Evolutionary conservation across 2,329 filamentous ascomycete genomes (phyloP), one percentile per base, ranked within the genome.

Genomic region (Colletotrichum gloeosporioides): DNA sequence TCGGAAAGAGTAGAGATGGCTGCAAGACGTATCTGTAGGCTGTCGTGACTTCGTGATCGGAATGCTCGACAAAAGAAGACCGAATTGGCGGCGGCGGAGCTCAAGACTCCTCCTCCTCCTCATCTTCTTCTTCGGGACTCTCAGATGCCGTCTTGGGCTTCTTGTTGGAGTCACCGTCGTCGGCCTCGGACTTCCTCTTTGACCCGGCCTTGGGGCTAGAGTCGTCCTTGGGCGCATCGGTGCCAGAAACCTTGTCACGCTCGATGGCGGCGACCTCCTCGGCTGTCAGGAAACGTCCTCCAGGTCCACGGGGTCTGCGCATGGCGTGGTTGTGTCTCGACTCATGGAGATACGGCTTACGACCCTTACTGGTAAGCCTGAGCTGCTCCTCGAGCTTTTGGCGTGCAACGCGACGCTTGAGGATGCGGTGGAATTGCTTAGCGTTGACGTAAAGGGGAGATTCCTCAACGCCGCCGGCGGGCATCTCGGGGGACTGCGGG

Each of bases 251-350:
- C 80, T 91, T 91, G 64, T 89, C 90, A 80, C 92, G 92, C 82
- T 98, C 96, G 88, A 98, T 96, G 67, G 94, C 93, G 8, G 96
- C 95, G 6, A 98, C 96, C 84, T 99, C 97, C 73, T 99, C 97
- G 2, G 97, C 96, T 0, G 97, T 99, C 84, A 99, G 87, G 89
- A 99, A 99, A 29, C 97, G 93, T 27, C 97, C 97, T 69, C 97
- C 97, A 1, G 97, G 97, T 18, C 97, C 97, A 83, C 97, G 92
- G 32, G 97, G 97, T 81, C 97, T 90, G 74, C 97, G 93, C 97
- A 99, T 99, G 12, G 97, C 97, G 85, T 99, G 97, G 82, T 99
- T 99, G 85, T 99, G 97, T 82, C 97, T 92, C 31, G 96, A 99
- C 84, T 99, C 97, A 86, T 99, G 97, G 36, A 99, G 90, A 82